phyloP scores from a whole-genome alignment of 192 early-diverging fungal genomes.

The Entomortierella lignicola region DNA sequence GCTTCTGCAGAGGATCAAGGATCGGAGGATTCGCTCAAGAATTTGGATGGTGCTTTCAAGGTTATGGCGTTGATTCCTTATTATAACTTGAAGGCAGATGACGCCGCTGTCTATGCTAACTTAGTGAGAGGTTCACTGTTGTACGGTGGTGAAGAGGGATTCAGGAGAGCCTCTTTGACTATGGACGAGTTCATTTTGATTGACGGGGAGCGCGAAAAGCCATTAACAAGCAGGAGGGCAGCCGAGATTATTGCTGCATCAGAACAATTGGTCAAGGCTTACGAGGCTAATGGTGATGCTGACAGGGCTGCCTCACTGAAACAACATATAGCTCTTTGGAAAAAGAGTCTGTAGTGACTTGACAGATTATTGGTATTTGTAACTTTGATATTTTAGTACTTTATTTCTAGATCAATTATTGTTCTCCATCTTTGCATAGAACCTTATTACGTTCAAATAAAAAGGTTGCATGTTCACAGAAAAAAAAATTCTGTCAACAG shows the following conservation, averaged over 20 bases:
- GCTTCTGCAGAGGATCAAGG: conserved; percentile 1
- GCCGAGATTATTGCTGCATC: conserved; percentile 40
- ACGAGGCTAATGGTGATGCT: conserved; percentile 27
- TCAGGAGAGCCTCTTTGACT: conserved; percentile 38
- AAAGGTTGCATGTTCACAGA: too few relatives aligned
- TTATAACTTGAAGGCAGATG: conserved; percentile 45
- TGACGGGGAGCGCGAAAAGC: conserved; percentile 42
- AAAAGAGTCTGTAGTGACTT: conserved; percentile 29
- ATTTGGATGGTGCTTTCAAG: conserved; percentile 52
- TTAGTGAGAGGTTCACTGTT: conserved; percentile 40
- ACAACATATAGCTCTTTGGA: conserved; percentile 25
- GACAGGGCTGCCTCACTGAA: conserved; percentile 29
- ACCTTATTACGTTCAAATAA: neutral
- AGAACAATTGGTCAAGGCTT: conserved; percentile 23
- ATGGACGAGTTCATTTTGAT: conserved; percentile 52
- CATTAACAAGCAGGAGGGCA: conserved; percentile 34
- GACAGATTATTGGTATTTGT: too few relatives aligned
- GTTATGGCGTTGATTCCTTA: conserved; percentile 47
- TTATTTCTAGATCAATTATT: neutral
- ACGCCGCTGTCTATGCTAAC: conserved; percentile 39
- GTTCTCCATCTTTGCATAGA: neutral
- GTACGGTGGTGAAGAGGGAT: conserved; percentile 38
- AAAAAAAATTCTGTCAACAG: too few relatives aligned
- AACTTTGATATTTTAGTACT: neutral
- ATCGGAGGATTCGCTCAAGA: conserved; percentile 28